A percentile compares a stretch with the other conserved stretches of the same genome.
phyloP scores from a whole-genome alignment of 768 basidiomycete genomes.

The Pleurotus ostreatus region DNA sequence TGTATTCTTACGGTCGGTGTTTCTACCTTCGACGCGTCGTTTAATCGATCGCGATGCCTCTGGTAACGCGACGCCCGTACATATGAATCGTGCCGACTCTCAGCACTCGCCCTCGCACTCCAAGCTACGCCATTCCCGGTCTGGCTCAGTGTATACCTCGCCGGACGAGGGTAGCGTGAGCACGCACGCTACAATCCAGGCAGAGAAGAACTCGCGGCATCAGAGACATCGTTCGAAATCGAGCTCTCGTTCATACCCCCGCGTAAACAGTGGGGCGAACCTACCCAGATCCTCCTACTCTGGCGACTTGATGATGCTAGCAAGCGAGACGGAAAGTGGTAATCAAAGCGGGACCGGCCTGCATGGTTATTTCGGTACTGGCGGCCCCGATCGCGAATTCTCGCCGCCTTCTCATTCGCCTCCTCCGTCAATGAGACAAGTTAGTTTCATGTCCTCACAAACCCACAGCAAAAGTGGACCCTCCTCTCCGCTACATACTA shows the following conservation, averaged over 20 bases:
- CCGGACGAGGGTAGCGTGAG: slow-evolving; percentile 1
- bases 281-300: background rate
- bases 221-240: background rate
- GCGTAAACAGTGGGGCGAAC: background rate
- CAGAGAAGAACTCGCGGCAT: slow-evolving; percentile 4
- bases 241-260: background rate
- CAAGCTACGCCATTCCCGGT: background rate
- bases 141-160: slow-evolving; percentile 3
- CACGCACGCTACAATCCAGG: background rate
- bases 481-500: slow-evolving; percentile 5
- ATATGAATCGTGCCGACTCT: background rate
- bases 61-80: background rate
- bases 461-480: background rate
- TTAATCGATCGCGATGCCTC: slow-evolving; percentile 5
- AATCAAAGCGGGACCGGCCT: background rate
- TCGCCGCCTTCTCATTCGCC: background rate
- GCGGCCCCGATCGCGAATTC: background rate
- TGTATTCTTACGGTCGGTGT: slow-evolving; percentile 33
- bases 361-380: too few relatives aligned
- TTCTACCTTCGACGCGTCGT: slow-evolving; percentile 23
- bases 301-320: background rate
- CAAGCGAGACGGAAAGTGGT: slow-evolving; percentile 1
- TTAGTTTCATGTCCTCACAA: slow-evolving; percentile 1
- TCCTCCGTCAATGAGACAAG: background rate
- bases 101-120: background rate